phyloP scores from a whole-genome alignment of 352 stramenopile genomes.

The Globisporangium megalacanthum region DNA sequence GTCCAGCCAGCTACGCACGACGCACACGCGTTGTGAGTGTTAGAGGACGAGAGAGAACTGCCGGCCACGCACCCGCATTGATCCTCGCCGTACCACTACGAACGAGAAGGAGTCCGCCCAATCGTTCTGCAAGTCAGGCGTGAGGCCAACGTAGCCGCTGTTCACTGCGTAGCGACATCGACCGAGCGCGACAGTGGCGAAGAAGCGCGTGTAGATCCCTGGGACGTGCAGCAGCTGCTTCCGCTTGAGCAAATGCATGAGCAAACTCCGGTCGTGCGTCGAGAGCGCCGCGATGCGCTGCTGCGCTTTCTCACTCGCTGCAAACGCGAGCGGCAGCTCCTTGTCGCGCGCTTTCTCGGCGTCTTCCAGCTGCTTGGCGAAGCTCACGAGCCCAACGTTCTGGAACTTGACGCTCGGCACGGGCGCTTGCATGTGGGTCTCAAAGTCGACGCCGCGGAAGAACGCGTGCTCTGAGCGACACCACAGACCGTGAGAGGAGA shows the following conservation, averaged over 20 bases:
- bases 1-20: conserved; percentile 40
- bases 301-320: conserved; percentile 28
- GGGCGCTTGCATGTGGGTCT: conserved; percentile 37
- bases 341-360: conserved; percentile 30
- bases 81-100: conserved; percentile 35
- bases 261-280: conserved; percentile 23
- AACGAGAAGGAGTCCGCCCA: conserved; percentile 66
- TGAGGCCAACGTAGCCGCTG: conserved; percentile 53
- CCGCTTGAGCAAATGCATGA: conserved; percentile 80
- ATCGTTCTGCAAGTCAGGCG: conserved; percentile 70
- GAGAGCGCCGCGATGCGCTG: conserved; percentile 29
- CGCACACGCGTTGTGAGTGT: background rate
- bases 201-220: conserved; percentile 72
- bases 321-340: conserved; percentile 18
- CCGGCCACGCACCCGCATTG: too few relatives aligned
- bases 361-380: conserved; percentile 34
- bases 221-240: conserved; percentile 68
- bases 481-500: background rate
- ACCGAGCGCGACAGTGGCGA: conserved; percentile 33
- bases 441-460: conserved; percentile 65
- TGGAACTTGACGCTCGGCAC: conserved; percentile 35
- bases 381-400: conserved; percentile 34
- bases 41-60: background rate
- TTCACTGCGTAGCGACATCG: conserved; percentile 56
- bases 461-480: conserved; percentile 57